Conservation (phyloP, 164 flowering plant genomes). For the Liquidambar formosana region DNA sequence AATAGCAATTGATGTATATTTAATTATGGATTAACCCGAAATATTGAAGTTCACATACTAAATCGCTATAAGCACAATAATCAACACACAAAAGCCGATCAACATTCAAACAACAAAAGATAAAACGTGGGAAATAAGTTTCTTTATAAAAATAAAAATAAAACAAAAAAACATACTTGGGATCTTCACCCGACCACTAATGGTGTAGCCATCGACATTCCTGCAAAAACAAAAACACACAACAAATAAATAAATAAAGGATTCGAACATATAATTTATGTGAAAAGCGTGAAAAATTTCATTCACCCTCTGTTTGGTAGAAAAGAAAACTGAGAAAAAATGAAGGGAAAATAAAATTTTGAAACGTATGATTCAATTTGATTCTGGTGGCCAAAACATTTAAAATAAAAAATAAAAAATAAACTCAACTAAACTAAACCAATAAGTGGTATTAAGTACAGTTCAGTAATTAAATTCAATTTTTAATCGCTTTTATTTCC, state of each 20-base stretch:
- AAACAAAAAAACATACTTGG: slow-evolving; percentile 29
- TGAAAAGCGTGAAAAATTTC: not conserved
- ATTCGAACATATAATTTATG: not conserved
- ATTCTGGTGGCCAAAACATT: not conserved
- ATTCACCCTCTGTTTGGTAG: not conserved
- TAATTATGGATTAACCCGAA: no score
- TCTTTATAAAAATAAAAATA: no score
- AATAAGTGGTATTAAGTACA: not conserved
- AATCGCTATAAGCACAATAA: no score
- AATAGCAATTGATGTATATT: no score
- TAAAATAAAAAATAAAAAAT: no score
- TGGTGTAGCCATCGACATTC: slow-evolving; percentile 46
- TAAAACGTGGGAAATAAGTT: no score
- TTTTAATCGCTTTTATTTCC: not conserved
- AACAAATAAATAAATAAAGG: no score
- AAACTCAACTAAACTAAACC: not conserved
- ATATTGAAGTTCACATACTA: no score
- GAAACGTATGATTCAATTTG: not conserved
- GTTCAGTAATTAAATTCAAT: not conserved
- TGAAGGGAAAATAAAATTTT: not conserved
- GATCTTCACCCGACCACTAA: slow-evolving; percentile 55
- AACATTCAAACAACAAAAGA: no score
- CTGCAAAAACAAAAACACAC: slow-evolving; percentile 24
- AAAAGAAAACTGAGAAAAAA: not conserved
- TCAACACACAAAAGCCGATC: no score